Conservation (phyloP, 2,329 filamentous ascomycete genomes). For the Cercospora beticola region DNA sequence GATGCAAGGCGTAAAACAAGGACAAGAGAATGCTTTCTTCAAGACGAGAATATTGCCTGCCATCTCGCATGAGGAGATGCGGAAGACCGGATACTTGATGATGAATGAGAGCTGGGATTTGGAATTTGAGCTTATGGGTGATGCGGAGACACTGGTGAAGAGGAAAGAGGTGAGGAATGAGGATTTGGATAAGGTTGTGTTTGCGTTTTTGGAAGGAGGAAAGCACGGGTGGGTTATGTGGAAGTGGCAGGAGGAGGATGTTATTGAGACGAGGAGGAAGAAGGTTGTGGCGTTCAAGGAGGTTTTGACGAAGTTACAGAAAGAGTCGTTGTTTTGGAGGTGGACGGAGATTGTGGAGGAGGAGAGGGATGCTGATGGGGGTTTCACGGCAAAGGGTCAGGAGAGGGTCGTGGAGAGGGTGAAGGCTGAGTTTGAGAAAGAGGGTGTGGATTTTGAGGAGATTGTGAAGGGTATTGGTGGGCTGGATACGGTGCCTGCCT, state of each 20-base stretch:
- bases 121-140: constrained; percentile 78
- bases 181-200: constrained; percentile 69
- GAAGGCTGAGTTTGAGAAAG: constrained; percentile 68
- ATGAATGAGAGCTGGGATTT: constrained; percentile 85
- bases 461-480: constrained; percentile 73
- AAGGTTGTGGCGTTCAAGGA: constrained; percentile 82
- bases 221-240: constrained; percentile 60
- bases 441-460: constrained; percentile 78
- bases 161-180: constrained; percentile 59
- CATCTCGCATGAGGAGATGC: constrained; percentile 64
- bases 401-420: constrained; percentile 70
- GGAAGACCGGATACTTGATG: constrained; percentile 84
- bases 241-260: constrained; percentile 43
- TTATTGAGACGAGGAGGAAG: constrained; percentile 63
- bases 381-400: constrained; percentile 74
- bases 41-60: constrained; percentile 65
- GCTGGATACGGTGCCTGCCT: constrained; percentile 53
- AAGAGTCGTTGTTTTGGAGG: constrained; percentile 84
- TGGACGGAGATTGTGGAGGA: constrained; percentile 93
- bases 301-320: constrained; percentile 70
- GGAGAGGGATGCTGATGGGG: constrained; percentile 74
- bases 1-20: constrained; percentile 54
- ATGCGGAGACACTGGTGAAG: constrained; percentile 68
- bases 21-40: constrained; percentile 56
- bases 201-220: constrained; percentile 64